These are phyloP conservation scores for Musa itinerans DNA, from an alignment of 176 grass and related monocot species.

Conservation along the genomic window DNA sequence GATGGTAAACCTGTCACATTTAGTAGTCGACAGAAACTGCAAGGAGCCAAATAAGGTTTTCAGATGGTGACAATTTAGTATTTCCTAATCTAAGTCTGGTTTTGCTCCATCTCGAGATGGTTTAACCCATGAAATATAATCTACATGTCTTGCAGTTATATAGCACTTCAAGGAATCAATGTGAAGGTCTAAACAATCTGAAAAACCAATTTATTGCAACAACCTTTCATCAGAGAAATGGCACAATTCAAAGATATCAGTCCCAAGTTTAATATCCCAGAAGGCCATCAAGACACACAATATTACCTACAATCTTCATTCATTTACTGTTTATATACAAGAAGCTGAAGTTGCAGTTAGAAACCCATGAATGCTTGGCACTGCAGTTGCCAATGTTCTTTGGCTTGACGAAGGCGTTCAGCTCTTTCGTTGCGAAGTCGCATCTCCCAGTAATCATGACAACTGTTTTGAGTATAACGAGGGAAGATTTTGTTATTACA, in stretches of 20 bases:
- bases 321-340: neutral
- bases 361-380: conserved; percentile 63
- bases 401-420: conserved; percentile 57
- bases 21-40: too few species aligned
- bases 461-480: conserved; percentile 28
- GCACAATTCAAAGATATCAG: neutral
- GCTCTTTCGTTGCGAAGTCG: conserved; percentile 41
- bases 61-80: too few species aligned
- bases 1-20: too few species aligned
- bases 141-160: too few species aligned
- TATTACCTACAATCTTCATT: neutral
- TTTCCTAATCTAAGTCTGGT: too few species aligned
- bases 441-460: conserved; percentile 60
- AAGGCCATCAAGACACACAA: too few species aligned
- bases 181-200: too few species aligned
- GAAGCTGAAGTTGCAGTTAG: neutral
- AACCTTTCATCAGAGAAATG: neutral
- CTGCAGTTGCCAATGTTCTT: conserved; percentile 65
- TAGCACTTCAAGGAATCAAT: too few species aligned
- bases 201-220: too few species aligned
- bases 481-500: neutral
- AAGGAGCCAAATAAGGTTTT: too few species aligned
- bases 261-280: neutral
- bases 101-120: too few species aligned
- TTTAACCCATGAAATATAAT: too few species aligned